Conservation (phyloP, 208 protist genomes). For the Leishmania guyanensis region DNA sequence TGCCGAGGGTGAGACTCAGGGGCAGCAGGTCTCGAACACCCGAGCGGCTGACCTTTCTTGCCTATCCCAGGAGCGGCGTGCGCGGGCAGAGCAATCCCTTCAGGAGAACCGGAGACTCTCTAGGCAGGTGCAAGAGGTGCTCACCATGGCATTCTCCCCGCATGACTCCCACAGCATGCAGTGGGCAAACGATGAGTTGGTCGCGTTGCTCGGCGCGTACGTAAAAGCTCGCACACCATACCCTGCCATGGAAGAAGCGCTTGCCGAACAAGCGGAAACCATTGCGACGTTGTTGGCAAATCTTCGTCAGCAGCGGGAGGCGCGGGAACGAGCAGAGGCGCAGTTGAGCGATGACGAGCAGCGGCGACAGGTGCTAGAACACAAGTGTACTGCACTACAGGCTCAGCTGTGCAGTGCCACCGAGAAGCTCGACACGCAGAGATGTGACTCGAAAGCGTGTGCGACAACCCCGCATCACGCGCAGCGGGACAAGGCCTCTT, state of each 20-base stretch:
- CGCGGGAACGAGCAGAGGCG: neutral
- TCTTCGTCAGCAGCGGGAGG: slow-evolving; percentile 13
- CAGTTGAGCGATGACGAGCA: neutral
- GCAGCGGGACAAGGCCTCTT: neutral
- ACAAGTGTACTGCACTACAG: neutral
- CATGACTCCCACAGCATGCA: slow-evolving; percentile 3
- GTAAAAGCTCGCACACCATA: neutral
- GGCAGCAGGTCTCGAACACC: slow-evolving; percentile 1
- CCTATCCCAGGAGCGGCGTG: slow-evolving; percentile 4
- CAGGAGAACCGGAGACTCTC: slow-evolving; percentile 25
- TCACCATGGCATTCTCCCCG: slow-evolving; percentile 8
- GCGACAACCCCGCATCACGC: neutral
- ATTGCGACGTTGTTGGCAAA: slow-evolving; percentile 30
- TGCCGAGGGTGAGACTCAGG: slow-evolving; percentile 7
- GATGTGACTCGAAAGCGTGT: neutral
- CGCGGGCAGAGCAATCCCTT: slow-evolving; percentile 14
- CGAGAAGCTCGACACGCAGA: neutral
- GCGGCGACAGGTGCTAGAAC: slow-evolving; percentile 9
- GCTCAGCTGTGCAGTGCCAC: neutral
- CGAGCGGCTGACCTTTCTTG: neutral
- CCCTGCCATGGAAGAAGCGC: slow-evolving; percentile 33
- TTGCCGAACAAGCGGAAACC: slow-evolving; percentile 39
- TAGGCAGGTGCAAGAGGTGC: slow-evolving; percentile 25
- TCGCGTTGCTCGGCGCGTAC: slow-evolving; percentile 5
- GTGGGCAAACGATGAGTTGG: slow-evolving; percentile 11